phyloP scores from a whole-genome alignment of 257 asterid species.

The Salvia miltiorrhiza region DNA sequence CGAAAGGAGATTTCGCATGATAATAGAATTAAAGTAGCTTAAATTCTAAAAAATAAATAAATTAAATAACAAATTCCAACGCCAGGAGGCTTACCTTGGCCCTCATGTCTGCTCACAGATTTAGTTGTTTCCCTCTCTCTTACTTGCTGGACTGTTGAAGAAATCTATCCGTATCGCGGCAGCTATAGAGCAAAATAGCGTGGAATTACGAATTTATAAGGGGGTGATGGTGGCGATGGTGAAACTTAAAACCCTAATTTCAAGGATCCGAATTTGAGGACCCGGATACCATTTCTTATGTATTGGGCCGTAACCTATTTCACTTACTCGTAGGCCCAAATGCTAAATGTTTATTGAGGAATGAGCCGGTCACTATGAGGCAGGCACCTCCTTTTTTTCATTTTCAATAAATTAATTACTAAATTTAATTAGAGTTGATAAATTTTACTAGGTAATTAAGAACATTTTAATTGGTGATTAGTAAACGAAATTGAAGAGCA shows the following conservation, averaged over 20 bases:
- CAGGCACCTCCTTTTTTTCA: no score
- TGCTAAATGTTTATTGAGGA: no score
- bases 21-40: background rate
- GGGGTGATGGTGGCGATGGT: background rate
- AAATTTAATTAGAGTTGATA: no score
- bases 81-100: conserved; percentile 25
- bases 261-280: background rate
- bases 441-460: no score
- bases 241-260: conserved; percentile 23
- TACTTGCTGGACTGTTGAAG: background rate
- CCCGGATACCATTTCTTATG: background rate
- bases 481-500: no score
- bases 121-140: background rate
- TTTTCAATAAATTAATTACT: no score
- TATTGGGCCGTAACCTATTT: background rate
- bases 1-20: background rate
- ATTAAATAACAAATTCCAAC: background rate
- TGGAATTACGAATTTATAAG: conserved; percentile 2
- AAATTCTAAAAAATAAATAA: background rate
- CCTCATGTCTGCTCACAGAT: conserved; percentile 25
- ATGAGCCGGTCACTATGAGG: no score
- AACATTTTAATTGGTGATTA: no score
- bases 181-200: no score
- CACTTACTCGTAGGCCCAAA: no score
- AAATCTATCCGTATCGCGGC: background rate